These are phyloP conservation scores for Scutellaria minor DNA, from an alignment of 257 asterid genomes.

Conservation along the genomic window DNA sequence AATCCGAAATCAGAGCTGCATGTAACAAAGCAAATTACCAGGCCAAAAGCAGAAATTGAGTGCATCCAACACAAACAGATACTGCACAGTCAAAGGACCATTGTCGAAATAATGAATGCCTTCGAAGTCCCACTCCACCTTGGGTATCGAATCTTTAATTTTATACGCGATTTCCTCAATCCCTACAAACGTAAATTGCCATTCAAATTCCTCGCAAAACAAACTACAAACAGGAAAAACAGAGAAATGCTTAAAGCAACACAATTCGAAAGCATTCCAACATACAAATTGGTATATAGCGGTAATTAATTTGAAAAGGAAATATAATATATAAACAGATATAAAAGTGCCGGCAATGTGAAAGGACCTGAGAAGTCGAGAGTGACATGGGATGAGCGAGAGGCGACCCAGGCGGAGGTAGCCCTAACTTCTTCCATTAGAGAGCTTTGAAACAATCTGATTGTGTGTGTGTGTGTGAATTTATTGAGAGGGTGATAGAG, in stretches of 20 bases:
- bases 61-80: constrained; percentile 88
- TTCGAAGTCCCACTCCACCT: constrained; percentile 96
- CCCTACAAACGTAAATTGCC: constrained; percentile 45
- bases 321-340: not conserved
- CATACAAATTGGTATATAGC: not conserved
- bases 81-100: constrained; percentile 95
- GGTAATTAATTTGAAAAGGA: not conserved
- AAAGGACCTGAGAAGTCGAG: constrained; percentile 69
- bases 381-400: constrained; percentile 81
- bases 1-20: not conserved
- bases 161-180: constrained; percentile 71
- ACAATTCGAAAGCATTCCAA: not conserved
- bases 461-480: too few relatives aligned
- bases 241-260: constrained; percentile 8
- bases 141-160: constrained; percentile 71
- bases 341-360: constrained; percentile 15
- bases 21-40: constrained; percentile 48
- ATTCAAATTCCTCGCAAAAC: not conserved
- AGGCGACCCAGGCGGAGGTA: constrained; percentile 90
- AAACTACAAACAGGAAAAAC: not conserved
- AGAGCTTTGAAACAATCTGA: not conserved
- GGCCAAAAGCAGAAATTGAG: constrained; percentile 99
- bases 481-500: too few relatives aligned
- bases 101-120: constrained; percentile 93
- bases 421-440: constrained; percentile 82